Percentiles rank a stretch among this genome's conserved stretches.
These are phyloP conservation scores for Orbilia quercus DNA, from an alignment of 2,329 filamentous ascomycete species.

Conservation along the genomic window DNA sequence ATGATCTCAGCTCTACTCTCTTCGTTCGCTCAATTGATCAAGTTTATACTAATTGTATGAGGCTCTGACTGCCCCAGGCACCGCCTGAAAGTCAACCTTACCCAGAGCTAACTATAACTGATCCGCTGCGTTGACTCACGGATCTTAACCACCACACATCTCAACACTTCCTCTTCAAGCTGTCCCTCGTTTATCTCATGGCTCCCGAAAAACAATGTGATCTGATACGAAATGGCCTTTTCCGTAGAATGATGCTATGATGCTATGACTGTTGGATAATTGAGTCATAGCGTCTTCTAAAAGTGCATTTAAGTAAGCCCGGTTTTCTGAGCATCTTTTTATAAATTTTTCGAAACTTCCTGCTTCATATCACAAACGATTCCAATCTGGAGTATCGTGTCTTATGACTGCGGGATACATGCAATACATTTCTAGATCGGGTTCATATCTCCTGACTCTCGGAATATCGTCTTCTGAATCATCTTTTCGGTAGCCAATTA, in stretches of 20 bases:
- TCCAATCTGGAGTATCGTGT: too few species aligned
- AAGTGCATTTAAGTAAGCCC: constrained; percentile 31
- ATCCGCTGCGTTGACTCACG: constrained; percentile 32
- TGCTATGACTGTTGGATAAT: constrained; percentile 13
- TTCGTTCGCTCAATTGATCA: too few species aligned
- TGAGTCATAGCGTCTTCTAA: constrained; percentile 19
- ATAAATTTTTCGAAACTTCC: constrained; percentile 36
- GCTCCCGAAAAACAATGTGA: too few species aligned
- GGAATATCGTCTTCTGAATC: too few species aligned
- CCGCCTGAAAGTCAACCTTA: constrained; percentile 44
- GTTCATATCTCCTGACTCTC: neutral
- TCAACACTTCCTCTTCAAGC: constrained; percentile 5
- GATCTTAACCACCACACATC: constrained; percentile 12
- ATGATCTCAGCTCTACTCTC: too few species aligned
- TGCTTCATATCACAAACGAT: too few species aligned
- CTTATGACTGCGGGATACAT: neutral
- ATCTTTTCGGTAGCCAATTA: too few species aligned
- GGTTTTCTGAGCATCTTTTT: neutral
- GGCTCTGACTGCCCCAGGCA: constrained; percentile 10
- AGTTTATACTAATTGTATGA: too few species aligned
- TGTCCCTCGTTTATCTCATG: too few species aligned
- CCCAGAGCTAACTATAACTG: constrained; percentile 1
- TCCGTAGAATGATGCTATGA: neutral
- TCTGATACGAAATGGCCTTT: too few species aligned
- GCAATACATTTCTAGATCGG: neutral